Evolutionary conservation across 1,284 basidiomycete species (phyloP), one percentile per base, ranked within the genome.

Genomic region (Cryptococcus sp.): DNA sequence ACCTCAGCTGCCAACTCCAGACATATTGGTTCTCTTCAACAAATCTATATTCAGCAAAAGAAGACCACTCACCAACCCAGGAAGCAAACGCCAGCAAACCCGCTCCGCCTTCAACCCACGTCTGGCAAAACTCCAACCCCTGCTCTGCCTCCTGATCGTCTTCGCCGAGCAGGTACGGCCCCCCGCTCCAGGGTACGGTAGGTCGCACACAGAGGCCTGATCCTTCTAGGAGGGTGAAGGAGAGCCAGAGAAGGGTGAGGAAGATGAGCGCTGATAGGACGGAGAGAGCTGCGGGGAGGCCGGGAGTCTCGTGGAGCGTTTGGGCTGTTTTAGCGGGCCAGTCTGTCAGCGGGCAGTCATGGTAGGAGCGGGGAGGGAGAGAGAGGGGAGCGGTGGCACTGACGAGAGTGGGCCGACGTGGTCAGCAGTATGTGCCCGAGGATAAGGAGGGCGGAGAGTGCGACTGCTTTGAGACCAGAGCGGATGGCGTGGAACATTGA

Each of bases 201-300:
- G 20, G 18, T 37, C 20, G 7, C 28, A 23, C 36, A 12, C 37
- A 11, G 18, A 51, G 38, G 28, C 66, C 66, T 11, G 52, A 51
- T 15, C 36, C 38, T 47, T 70, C 68, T 35, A 70, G 52, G 2
- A 68, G 52, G 11, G 59, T 57, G 44, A 70, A 67, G 3, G 46
- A 49, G 20, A 54, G 45, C 68, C 68, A 70, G n/a, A 70, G 55
- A 35, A 69, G 55, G 4, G 64, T 64, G 35, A 66, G 45, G 57
- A 64, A 67, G 42, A 61, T 61, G 15, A 65, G 33, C 3, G 59
- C 55, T 1, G 68, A 69, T n/a, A 60, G 21, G 9, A 47, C 28
- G 12, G 37, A 52, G 28, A 67, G 42, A 1, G 59, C 52, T 15
- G 38, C 28, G 13, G 46, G 18, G 18, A 60, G 21, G 23, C 46